A percentile compares a stretch with the other conserved stretches of the same genome.
Evolutionary conservation across 2,329 filamentous ascomycete species (phyloP).

Genomic region (Cladosporium sp.): DNA sequence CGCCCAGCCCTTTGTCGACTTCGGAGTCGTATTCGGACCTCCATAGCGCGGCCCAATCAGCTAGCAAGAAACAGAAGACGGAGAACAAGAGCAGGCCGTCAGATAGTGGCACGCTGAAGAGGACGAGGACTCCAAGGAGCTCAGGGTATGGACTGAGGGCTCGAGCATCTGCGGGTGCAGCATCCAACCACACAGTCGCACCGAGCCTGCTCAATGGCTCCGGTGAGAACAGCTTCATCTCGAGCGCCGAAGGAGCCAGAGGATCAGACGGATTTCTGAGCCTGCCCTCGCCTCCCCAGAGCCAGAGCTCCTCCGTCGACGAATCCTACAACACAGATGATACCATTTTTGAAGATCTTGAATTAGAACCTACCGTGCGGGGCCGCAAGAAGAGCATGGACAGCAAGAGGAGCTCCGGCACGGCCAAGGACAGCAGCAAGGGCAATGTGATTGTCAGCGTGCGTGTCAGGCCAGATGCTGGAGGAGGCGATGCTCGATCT

Average conservation of each 20-base stretch:
- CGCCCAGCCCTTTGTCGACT: constrained; percentile 47
- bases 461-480: constrained; percentile 77
- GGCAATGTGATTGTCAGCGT: constrained; percentile 96
- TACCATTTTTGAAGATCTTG: constrained; percentile 77
- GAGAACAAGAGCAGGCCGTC: constrained; percentile 28
- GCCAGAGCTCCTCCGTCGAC: constrained; percentile 84
- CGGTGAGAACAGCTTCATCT: constrained; percentile 68
- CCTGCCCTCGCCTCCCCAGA: constrained; percentile 76
- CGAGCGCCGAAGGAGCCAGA: constrained; percentile 53
- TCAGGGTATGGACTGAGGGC: constrained; percentile 44
- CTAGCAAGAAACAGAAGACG: constrained; percentile 25
- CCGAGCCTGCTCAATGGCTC: constrained; percentile 75
- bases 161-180: constrained; percentile 30
- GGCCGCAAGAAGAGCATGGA: constrained; percentile 37
- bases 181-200: constrained; percentile 25
- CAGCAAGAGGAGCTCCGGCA: constrained; percentile 25
- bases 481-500: constrained; percentile 52
- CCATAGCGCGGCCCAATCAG: constrained; percentile 30
- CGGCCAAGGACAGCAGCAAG: constrained; percentile 61
- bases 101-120: constrained; percentile 22
- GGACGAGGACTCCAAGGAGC: constrained; percentile 22
- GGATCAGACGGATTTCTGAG: constrained; percentile 71
- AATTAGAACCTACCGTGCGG: constrained; percentile 45
- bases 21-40: constrained; percentile 38
- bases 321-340: constrained; percentile 79